phyloP scores from a whole-genome alignment of 2,329 filamentous ascomycete genomes.

The Knoxdaviesia proteae region DNA sequence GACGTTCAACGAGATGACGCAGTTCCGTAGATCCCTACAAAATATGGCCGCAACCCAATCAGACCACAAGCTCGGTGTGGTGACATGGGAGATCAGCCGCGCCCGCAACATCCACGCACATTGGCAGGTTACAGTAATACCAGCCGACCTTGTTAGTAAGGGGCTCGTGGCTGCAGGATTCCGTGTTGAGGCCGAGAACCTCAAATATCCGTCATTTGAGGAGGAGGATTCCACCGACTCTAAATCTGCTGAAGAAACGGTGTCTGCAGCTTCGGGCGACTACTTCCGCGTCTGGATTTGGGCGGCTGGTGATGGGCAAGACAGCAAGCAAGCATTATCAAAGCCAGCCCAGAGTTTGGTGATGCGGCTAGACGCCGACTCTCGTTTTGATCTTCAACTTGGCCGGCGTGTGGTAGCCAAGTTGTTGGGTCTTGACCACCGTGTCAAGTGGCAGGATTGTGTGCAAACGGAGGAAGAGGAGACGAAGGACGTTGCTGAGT shows the following conservation, averaged over 20 bases:
- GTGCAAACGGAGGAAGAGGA: conserved; percentile 61
- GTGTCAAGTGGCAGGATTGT: conserved; percentile 74
- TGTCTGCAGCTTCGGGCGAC: conserved; percentile 25
- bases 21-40: conserved; percentile 59
- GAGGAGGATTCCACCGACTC: conserved; percentile 20
- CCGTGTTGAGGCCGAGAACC: conserved; percentile 68
- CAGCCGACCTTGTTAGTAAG: conserved; percentile 42
- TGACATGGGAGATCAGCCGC: conserved; percentile 86
- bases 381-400: conserved; percentile 80
- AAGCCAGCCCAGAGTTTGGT: conserved; percentile 36
- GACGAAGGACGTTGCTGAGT: conserved; percentile 52
- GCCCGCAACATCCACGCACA: conserved; percentile 67
- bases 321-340: conserved; percentile 18
- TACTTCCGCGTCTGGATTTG: conserved; percentile 75
- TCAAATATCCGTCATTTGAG: conserved; percentile 29
- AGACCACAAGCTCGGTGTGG: conserved; percentile 46
- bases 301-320: conserved; percentile 30
- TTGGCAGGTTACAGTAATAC: conserved; percentile 79
- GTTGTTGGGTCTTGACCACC: conserved; percentile 55
- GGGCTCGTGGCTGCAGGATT: conserved; percentile 77
- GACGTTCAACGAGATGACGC: conserved; percentile 63
- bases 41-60: conserved; percentile 46
- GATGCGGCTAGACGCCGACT: conserved; percentile 48
- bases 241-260: conserved; percentile 19
- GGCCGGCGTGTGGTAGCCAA: conserved; percentile 76